Evolutionary conservation across 225 moss, liverwort and hornwort genomes (phyloP).

Genomic region (Straminergon stramineum): DNA sequence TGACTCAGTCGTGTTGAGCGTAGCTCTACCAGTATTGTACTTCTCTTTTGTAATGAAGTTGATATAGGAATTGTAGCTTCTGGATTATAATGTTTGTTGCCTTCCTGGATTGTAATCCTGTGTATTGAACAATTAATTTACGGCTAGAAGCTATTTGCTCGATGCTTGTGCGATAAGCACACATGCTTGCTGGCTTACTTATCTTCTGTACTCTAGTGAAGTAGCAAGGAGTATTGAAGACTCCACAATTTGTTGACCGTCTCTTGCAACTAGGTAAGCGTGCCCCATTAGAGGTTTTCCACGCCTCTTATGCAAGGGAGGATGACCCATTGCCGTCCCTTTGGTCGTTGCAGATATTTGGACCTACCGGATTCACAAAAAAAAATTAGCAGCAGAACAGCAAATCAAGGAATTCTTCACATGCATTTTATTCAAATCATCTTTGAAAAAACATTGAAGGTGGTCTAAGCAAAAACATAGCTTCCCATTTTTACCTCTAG

Average conservation of each 20-base stretch:
- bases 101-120: background rate
- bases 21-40: background rate
- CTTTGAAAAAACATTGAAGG: background rate
- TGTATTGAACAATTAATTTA: background rate
- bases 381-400: too few relatives aligned
- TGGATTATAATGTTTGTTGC: background rate
- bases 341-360: background rate
- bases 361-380: background rate
- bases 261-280: background rate
- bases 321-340: too few relatives aligned
- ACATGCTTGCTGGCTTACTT: background rate
- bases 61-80: background rate
- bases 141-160: background rate
- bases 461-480: too few relatives aligned
- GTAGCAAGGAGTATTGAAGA: background rate
- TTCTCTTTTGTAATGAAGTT: background rate
- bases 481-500: too few relatives aligned
- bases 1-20: constrained; percentile 11
- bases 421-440: background rate
- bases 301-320: background rate
- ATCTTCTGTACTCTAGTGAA: background rate
- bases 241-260: background rate
- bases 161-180: background rate
- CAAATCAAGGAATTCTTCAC: background rate
- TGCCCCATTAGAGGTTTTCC: background rate